These are phyloP conservation scores for Termitomyces sp. DNA, from an alignment of 1,284 basidiomycete genomes.

Conservation along the genomic window DNA sequence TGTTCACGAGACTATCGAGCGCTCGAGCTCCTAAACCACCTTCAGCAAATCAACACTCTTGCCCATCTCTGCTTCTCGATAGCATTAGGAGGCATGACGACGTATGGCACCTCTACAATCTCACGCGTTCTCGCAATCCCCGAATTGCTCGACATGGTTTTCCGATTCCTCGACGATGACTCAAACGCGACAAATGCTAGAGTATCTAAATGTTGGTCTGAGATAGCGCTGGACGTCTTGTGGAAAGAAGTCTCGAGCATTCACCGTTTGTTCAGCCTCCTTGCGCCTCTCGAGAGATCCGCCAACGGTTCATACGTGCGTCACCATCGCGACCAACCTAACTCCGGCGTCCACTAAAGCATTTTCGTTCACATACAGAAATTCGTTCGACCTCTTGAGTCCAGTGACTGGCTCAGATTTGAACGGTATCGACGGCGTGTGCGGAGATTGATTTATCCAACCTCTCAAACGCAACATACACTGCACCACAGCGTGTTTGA, in stretches of 20 bases:
- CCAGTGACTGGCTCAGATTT: slow-evolving; percentile 54
- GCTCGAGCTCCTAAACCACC: no score
- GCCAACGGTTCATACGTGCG: slow-evolving; percentile 17
- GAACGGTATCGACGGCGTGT: slow-evolving; percentile 51
- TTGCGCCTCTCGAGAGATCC: slow-evolving; percentile 29
- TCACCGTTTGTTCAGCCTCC: slow-evolving; percentile 39
- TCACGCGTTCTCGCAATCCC: slow-evolving; percentile 35
- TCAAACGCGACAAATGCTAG: slow-evolving; percentile 39
- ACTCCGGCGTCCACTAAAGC: not conserved
- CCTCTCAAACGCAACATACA: slow-evolving; percentile 6
- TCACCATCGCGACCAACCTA: not conserved
- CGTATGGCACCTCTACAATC: not conserved
- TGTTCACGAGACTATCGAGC: not conserved
- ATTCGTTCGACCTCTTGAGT: slow-evolving; percentile 42
- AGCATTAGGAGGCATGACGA: not conserved
- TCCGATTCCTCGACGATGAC: slow-evolving; percentile 33
- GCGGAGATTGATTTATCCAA: slow-evolving; percentile 33
- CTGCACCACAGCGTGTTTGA: slow-evolving; percentile 37
- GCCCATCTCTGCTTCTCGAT: not conserved
- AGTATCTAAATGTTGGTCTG: slow-evolving; percentile 50
- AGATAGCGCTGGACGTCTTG: slow-evolving; percentile 44
- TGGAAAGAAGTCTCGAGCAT: slow-evolving; percentile 49
- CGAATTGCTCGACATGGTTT: slow-evolving; percentile 48
- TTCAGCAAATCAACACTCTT: not conserved
- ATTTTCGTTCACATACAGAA: slow-evolving; percentile 17